Percentiles rank a stretch among this genome's conserved stretches.
These are phyloP conservation scores for Candolleomyces eurysporus DNA, from an alignment of 768 basidiomycete genomes.

Conservation along the genomic window DNA sequence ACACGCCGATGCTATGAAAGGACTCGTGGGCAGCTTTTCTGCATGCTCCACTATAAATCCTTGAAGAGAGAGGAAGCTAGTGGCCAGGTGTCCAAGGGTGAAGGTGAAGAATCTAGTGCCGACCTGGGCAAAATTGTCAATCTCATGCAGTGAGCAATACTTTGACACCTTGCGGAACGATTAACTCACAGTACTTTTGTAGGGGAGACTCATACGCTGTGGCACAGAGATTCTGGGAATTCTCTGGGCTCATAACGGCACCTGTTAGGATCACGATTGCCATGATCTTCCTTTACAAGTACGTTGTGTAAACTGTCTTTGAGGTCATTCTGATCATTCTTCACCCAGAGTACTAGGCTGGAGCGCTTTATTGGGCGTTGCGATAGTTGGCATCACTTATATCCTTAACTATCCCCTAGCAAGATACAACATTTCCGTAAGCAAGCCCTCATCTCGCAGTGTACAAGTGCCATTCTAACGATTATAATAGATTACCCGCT, in stretches of 20 bases:
- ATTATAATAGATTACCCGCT: constrained; percentile 46
- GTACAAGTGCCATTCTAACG: not conserved
- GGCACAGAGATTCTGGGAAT: constrained; percentile 71
- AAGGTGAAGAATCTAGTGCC: constrained; percentile 37
- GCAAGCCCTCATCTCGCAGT: constrained; percentile 13
- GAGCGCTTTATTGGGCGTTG: constrained; percentile 71
- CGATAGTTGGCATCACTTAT: constrained; percentile 60
- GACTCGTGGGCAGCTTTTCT: constrained; percentile 70
- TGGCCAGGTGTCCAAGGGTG: constrained; percentile 40
- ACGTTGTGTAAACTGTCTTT: not conserved
- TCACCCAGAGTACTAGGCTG: constrained; percentile 65
- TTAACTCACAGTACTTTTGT: constrained; percentile 9
- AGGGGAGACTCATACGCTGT: constrained; percentile 74
- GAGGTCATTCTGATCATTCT: not conserved
- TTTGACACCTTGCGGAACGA: not conserved
- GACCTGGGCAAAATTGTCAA: constrained; percentile 74
- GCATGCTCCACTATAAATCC: constrained; percentile 67
- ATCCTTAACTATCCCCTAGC: constrained; percentile 67
- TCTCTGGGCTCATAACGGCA: constrained; percentile 59
- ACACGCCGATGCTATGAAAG: constrained; percentile 69
- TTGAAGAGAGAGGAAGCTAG: constrained; percentile 58
- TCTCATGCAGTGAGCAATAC: constrained; percentile 63
- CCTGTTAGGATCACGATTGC: constrained; percentile 68
- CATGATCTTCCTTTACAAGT: constrained; percentile 71
- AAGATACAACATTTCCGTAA: constrained; percentile 60